Base-by-base conservation (phyloP, 2,329 filamentous ascomycete species). In the Curvularia hawaiiensis region DNA sequence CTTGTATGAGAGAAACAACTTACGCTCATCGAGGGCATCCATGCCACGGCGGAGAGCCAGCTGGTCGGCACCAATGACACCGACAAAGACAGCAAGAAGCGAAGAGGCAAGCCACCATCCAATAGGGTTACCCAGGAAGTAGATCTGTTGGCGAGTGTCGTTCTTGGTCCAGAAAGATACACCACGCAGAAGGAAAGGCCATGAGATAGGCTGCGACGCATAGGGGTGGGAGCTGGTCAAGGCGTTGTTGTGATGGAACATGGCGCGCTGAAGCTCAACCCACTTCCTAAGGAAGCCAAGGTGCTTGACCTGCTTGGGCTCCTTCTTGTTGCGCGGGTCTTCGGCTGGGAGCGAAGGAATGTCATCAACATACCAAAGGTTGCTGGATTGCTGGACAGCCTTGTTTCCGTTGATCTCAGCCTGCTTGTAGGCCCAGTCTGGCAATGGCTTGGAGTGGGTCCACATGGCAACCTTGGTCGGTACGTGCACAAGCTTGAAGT, bases 401-500 rank as follows among this genome's bases (percentile, higher is more conserved):
- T 99, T 99, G 84, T 99, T 99, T 59, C 95, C 95, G 77, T 99
- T 99, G 82, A 99, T 97, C 77, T 99, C 95, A 72, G 96, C 94
- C 78, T 99, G 95, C 77, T 96, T 95, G 81, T 90, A 94, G 26
- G 85, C 95, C 95, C 95, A 99, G 4, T 99, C 95, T 4, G 95
- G 95, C n/a, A 99, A 86, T 49, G 95, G 91, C 58, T 88, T 95
- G 35, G 90, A 90, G 77, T 98, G 94, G 28, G 95, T 99, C 95
- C 95, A 99, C 94, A 99, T 96, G 64, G 95, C 94, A 50, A 99
- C 95, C 77, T 96, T 96, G 77, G 92, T 96, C 8, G 94, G 92
- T 71, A 90, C 87, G 78, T 99, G 95, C 68, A 99, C 86, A 59
- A 99, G 85, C 80, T 97, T 98, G 85, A 99, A 97, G 79, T 97